Percentiles rank a stretch among this genome's conserved stretches.
Evolutionary conservation across 1,284 basidiomycete species (phyloP).

Genomic region (Microbotryum scabiosae): DNA sequence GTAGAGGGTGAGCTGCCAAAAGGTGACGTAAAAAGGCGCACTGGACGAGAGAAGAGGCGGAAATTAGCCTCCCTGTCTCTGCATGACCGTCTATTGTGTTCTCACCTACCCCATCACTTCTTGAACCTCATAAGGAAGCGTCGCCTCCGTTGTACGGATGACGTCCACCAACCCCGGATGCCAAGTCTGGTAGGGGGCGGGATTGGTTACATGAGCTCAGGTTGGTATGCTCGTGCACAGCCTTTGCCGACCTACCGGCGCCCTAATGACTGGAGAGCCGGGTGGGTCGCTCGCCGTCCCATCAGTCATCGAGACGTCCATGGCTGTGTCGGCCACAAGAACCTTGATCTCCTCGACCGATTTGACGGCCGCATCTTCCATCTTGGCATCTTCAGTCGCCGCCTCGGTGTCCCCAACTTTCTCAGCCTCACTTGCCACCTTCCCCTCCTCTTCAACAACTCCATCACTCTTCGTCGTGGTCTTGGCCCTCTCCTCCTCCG

Average conservation of each 20-base stretch:
- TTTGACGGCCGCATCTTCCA: neutral
- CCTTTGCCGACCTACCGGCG: neutral
- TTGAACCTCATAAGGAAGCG: constrained; percentile 56
- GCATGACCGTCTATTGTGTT: neutral
- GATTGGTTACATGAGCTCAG: too few species aligned
- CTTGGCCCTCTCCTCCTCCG: neutral
- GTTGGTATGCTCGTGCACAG: neutral
- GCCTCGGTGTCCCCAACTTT: constrained; percentile 42
- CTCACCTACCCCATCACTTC: constrained; percentile 60
- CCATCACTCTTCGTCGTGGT: neutral
- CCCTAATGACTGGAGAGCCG: neutral
- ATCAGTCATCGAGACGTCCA: constrained; percentile 16
- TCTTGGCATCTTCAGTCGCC: constrained; percentile 30
- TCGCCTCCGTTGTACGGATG: constrained; percentile 60
- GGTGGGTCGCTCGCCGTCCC: neutral
- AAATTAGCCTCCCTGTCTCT: neutral
- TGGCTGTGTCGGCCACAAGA: constrained; percentile 5
- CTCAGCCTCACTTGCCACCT: constrained; percentile 40
- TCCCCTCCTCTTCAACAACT: constrained; percentile 56
- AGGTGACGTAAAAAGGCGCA: constrained; percentile 80
- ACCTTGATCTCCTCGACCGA: constrained; percentile 38
- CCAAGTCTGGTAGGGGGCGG: constrained; percentile 49
- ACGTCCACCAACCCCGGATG: constrained; percentile 57
- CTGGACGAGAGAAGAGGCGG: constrained; percentile 43
- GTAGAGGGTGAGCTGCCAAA: constrained; percentile 86